Evolutionary conservation across 2,329 filamentous ascomycete genomes (phyloP).

Genomic region (Colletotrichum tabaci): DNA sequence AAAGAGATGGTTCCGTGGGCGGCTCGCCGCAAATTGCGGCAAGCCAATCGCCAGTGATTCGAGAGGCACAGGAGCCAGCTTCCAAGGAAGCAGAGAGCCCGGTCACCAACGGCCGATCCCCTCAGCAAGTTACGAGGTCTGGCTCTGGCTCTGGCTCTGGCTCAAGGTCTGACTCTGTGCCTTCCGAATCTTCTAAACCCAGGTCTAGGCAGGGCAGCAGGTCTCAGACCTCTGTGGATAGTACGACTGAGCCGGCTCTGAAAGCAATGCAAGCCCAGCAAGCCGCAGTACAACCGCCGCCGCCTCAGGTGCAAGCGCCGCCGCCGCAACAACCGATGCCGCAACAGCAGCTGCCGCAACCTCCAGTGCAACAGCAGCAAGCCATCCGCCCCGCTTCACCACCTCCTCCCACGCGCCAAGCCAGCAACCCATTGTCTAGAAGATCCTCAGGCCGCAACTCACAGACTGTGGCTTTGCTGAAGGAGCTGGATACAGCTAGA

Average conservation of each 20-base stretch:
- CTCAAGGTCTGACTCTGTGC: slow-evolving; percentile 54
- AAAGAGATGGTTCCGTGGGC: slow-evolving; percentile 54
- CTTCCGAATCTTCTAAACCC: slow-evolving; percentile 51
- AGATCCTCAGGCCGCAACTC: slow-evolving; percentile 73
- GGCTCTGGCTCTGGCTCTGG: slow-evolving; percentile 47
- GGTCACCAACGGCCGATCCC: slow-evolving; percentile 73
- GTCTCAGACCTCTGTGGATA: slow-evolving; percentile 78
- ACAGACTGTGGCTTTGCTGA: slow-evolving; percentile 81
- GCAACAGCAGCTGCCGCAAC: slow-evolving; percentile 48
- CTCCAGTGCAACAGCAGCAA: slow-evolving; percentile 52
- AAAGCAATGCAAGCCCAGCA: slow-evolving; percentile 51
- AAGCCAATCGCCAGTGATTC: slow-evolving; percentile 60
- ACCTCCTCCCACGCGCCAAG: slow-evolving; percentile 70
- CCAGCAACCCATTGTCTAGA: slow-evolving; percentile 71
- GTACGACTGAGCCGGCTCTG: slow-evolving; percentile 70
- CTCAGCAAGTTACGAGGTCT: slow-evolving; percentile 63
- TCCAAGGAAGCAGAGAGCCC: slow-evolving; percentile 65
- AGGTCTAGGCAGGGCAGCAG: slow-evolving; percentile 61
- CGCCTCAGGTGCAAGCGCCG: background rate
- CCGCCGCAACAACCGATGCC: slow-evolving; percentile 31
- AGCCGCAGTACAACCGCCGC: slow-evolving; percentile 20
- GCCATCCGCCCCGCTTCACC: slow-evolving; percentile 67
- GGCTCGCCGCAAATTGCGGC: slow-evolving; percentile 54
- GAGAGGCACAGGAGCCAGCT: slow-evolving; percentile 50
- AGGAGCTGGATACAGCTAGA: slow-evolving; percentile 88